Base-by-base conservation (phyloP, 2,329 filamentous ascomycete genomes). In the Calonectria honghensis region DNA sequence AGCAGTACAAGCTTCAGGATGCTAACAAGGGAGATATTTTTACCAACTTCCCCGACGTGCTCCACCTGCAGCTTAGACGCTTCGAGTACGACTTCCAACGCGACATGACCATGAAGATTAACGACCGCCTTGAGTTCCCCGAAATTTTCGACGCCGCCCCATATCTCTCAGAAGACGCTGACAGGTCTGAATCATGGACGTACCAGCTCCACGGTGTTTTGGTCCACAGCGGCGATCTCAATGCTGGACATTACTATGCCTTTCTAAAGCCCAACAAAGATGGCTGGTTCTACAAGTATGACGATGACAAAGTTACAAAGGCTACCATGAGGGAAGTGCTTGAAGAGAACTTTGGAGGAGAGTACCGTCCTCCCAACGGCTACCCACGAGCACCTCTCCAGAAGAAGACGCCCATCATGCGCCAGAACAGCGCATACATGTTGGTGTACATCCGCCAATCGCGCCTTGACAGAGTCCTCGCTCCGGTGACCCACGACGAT, bases 91-190 rank as follows among this genome's bases (percentile, higher is more conserved):
- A 99, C 85, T 94, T 98, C 81, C 94, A 98, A 79, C 93, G 95
- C 80, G 96, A 98, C 83, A 96, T 95, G 77, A 98, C 98, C 95
- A 98, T 98, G 94, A 99, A 99, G 87, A 96, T 99, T 83, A 97
- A 98, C 81, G 95, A 97, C 80, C 93, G 95, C 72, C 96, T 97
- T 86, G 95, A 97, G 81, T 98, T 97, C 78, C 95, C 95, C 1
- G 95, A 97, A 74, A 87, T 91, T 72, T 95, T 96, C 81, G 95
- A 98, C 82, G 95, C 96, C 9, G 89, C 94, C 0, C 96, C 96
- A 0, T 99, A 97, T 83, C 91, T 99, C 27, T 94, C 95, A 16
- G 93, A 95, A 31, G 93, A 95, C 75, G 95, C 95, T 32, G 96
- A 98, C 83, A 94, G 89, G 83, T 97, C 95, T 1, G 96, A 98